These are phyloP conservation scores for Fibroporia radiculosa DNA, from an alignment of 768 basidiomycete genomes.

Conservation along the genomic window DNA sequence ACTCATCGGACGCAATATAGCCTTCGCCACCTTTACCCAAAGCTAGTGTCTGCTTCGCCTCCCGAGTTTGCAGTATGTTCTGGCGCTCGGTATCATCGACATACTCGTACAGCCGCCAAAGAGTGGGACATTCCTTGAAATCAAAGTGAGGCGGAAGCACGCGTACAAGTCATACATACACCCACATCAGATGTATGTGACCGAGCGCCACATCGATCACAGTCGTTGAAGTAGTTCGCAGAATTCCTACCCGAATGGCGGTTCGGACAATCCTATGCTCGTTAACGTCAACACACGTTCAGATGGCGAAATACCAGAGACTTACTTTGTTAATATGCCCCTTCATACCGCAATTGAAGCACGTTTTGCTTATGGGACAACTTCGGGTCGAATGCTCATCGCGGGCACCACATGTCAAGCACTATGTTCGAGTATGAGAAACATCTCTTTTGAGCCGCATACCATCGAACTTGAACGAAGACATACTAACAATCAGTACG, in stretches of 20 bases:
- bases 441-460: constrained; percentile 1
- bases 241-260: constrained; percentile 28
- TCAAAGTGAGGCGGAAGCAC: background rate
- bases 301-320: background rate
- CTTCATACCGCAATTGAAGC: constrained; percentile 77
- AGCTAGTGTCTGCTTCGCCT: constrained; percentile 37
- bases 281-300: no score
- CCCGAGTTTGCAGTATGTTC: constrained; percentile 36
- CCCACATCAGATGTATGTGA: constrained; percentile 56
- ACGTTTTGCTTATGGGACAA: constrained; percentile 76
- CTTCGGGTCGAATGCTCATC: constrained; percentile 72
- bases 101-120: constrained; percentile 78
- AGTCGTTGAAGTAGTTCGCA: constrained; percentile 34
- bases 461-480: background rate
- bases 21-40: constrained; percentile 73
- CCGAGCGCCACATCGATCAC: constrained; percentile 63
- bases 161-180: background rate
- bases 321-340: constrained; percentile 66
- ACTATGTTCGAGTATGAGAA: constrained; percentile 33
- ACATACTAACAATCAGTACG: constrained; percentile 55
- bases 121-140: constrained; percentile 69
- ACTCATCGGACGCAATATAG: constrained; percentile 64
- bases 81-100: constrained; percentile 45
- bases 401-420: constrained; percentile 72
- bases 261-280: constrained; percentile 67